Percentiles rank a stretch among this genome's conserved stretches.
Evolutionary conservation across 352 stramenopile genomes (phyloP).

Genomic region (Globisporangium alternatum): DNA sequence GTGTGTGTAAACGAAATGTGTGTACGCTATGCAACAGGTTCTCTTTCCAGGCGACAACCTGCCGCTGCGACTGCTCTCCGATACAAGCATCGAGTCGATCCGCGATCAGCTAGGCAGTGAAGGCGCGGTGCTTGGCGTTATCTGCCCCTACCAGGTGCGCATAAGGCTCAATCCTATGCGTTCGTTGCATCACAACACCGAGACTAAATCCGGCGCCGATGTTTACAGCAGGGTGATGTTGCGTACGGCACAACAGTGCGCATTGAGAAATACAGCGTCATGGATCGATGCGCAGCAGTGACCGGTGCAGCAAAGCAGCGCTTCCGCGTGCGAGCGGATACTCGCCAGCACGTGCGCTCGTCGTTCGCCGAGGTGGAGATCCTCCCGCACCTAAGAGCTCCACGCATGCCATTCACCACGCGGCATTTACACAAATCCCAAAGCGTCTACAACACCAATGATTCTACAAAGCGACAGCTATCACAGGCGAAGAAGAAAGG

Average conservation of each 20-base stretch:
- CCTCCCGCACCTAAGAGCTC: conserved; percentile 39
- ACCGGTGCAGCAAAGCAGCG: conserved; percentile 67
- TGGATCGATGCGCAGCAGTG: conserved; percentile 37
- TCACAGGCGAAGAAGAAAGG: conserved; percentile 15
- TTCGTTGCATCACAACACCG: no score
- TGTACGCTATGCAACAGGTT: conserved; percentile 34
- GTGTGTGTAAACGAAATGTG: neutral
- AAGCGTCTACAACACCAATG: neutral
- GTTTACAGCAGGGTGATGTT: conserved; percentile 21
- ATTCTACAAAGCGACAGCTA: neutral
- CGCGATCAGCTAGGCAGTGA: conserved; percentile 42
- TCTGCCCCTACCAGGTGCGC: conserved; percentile 46
- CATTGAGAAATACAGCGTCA: conserved; percentile 59
- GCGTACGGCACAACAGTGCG: conserved; percentile 68
- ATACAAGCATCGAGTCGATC: conserved; percentile 46
- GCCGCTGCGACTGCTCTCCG: conserved; percentile 69
- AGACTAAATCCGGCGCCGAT: neutral
- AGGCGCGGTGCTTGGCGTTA: conserved; percentile 51
- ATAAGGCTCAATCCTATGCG: neutral
- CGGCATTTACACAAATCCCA: conserved; percentile 9
- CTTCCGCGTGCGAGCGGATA: conserved; percentile 39
- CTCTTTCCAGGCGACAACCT: conserved; percentile 81
- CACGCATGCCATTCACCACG: conserved; percentile 35
- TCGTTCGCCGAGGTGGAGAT: conserved; percentile 50
- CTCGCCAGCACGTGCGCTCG: conserved; percentile 24